A percentile compares a stretch with the other conserved stretches of the same genome.
Conservation (phyloP, 257 asterid species). For the Nicotiana attenuata region DNA sequence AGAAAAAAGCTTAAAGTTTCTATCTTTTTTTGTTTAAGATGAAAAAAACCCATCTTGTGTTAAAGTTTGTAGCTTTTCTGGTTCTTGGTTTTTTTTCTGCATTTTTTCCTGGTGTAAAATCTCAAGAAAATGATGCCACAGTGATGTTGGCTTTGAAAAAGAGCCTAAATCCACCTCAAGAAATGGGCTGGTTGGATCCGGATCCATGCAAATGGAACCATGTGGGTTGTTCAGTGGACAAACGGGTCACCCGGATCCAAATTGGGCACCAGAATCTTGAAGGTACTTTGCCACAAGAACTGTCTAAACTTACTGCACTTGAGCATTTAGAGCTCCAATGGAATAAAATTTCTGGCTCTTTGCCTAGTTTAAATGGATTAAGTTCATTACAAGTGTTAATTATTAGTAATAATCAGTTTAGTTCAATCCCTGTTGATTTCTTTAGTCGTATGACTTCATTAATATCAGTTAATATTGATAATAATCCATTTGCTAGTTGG, state of each 20-base stretch:
- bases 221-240: slow-evolving; percentile 40
- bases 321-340: slow-evolving; percentile 70
- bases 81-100: slow-evolving; percentile 33
- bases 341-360: slow-evolving; percentile 77
- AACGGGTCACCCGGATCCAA: slow-evolving; percentile 77
- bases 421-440: slow-evolving; percentile 62
- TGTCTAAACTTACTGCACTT: slow-evolving; percentile 50
- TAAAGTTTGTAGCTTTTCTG: slow-evolving; percentile 37
- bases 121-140: slow-evolving; percentile 45
- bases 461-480: slow-evolving; percentile 58
- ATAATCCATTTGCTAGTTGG: slow-evolving; percentile 71
- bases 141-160: slow-evolving; percentile 66
- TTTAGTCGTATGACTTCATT: slow-evolving; percentile 72
- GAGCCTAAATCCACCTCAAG: slow-evolving; percentile 48
- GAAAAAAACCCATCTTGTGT: slow-evolving; percentile 26
- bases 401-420: slow-evolving; percentile 61
- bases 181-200: slow-evolving; percentile 64
- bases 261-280: slow-evolving; percentile 53
- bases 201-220: slow-evolving; percentile 76
- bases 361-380: slow-evolving; percentile 61
- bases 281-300: slow-evolving; percentile 63
- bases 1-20: background rate
- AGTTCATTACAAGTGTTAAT: slow-evolving; percentile 47
- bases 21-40: background rate
- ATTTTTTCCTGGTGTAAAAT: slow-evolving; percentile 24